phyloP scores from a whole-genome alignment of 352 stramenopile genomes.

The Globisporangium emineosum region DNA sequence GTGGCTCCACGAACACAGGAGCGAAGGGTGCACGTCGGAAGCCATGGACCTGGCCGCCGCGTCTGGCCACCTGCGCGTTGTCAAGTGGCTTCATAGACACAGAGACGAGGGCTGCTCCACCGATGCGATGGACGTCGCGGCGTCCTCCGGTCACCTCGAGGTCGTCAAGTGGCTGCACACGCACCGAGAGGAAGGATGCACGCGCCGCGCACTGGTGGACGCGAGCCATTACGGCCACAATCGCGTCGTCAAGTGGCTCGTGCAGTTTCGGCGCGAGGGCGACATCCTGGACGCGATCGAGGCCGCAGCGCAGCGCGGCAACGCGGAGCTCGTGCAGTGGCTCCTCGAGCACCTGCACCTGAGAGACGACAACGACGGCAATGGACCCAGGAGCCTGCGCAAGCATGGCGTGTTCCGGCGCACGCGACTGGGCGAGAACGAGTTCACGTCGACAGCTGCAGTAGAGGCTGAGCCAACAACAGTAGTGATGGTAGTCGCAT shows the following conservation, averaged over 20 bases:
- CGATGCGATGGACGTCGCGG: constrained; percentile 35
- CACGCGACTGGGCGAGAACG: not conserved
- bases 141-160: constrained; percentile 25
- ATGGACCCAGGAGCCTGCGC: not conserved
- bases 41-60: constrained; percentile 25
- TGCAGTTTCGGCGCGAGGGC: constrained; percentile 35
- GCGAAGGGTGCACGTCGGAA: constrained; percentile 20
- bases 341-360: constrained; percentile 21
- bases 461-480: not conserved
- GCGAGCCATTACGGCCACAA: constrained; percentile 46
- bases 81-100: constrained; percentile 27
- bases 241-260: constrained; percentile 49
- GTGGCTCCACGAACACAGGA: constrained; percentile 27
- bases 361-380: constrained; percentile 9
- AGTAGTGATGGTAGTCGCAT: not conserved
- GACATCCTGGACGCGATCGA: constrained; percentile 25
- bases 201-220: constrained; percentile 51
- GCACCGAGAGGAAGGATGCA: constrained; percentile 59
- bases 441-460: not conserved
- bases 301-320: constrained; percentile 17
- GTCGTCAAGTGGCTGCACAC: constrained; percentile 30
- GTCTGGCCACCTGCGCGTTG: constrained; percentile 23
- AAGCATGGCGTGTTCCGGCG: not conserved
- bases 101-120: constrained; percentile 33
- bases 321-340: constrained; percentile 21